Evolutionary conservation across 2,329 filamentous ascomycete species (phyloP).

Genomic region (Fusarium citri): DNA sequence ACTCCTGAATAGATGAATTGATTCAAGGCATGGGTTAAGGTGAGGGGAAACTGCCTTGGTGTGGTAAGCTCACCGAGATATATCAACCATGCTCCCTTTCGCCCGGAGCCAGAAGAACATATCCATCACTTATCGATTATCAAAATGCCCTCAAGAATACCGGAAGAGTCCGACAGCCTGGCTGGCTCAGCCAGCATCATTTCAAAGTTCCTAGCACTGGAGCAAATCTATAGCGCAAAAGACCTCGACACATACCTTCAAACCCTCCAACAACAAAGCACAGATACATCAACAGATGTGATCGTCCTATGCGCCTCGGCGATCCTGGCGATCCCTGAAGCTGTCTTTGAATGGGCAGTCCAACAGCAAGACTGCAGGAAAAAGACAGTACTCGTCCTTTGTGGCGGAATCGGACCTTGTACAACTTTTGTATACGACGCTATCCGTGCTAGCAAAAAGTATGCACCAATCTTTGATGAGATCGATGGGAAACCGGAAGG

Average conservation of each 20-base stretch:
- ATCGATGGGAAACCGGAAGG: conserved; percentile 13
- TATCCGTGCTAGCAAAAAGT: conserved; percentile 6
- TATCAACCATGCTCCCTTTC: background rate
- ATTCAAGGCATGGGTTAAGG: accelerated
- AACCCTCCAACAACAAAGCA: accelerated
- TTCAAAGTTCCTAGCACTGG: background rate
- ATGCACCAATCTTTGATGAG: background rate
- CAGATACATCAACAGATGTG: background rate
- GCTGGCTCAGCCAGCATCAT: background rate
- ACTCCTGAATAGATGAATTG: accelerated
- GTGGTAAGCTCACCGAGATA: background rate
- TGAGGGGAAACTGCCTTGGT: background rate
- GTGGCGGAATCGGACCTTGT: conserved; percentile 14
- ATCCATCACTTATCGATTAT: accelerated
- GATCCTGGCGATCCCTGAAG: conserved; percentile 19
- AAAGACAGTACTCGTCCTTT: conserved; percentile 2
- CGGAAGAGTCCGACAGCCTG: accelerated
- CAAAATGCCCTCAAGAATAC: conserved; percentile 1
- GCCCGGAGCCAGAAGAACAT: background rate
- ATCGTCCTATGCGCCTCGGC: conserved; percentile 17
- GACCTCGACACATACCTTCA: conserved; percentile 5
- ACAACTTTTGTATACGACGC: conserved; percentile 20
- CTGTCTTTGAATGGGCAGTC: conserved; percentile 11
- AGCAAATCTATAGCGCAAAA: conserved; percentile 24
- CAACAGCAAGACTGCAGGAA: accelerated